Base-by-base conservation (phyloP, 345 rosid species). In the Microthlaspi erraticum region DNA sequence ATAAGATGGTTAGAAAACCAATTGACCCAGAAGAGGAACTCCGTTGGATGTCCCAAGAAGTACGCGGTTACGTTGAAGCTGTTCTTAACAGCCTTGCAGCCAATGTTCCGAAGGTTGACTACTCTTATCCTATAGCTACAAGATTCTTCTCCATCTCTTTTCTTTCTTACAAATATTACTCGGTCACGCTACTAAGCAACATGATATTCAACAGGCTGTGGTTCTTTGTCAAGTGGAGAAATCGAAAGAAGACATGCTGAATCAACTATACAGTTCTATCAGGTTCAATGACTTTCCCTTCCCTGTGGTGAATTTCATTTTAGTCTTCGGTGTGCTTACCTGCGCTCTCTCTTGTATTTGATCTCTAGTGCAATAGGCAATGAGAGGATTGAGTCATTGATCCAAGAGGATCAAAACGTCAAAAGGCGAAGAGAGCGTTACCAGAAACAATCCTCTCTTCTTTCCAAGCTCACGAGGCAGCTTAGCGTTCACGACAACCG, bases 151-250 rank as follows among this genome's bases (percentile, higher is more conserved):
- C 29, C 16, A 10, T 68, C 36, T 60, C 39, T 50, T 29, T 59
- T 61, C 59, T 16, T 60, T 1, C n/a, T 10, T 32, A 56, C 51
- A 13, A 10, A 34, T 61, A 18, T 53, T 51, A 13, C 17, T 77
- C 5, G 20, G 32, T 7, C 44, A 10, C 65, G 60, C 33, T 74
- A 54, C 55, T 59, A 48, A 46, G 44, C 71, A 42, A 52, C 73
- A 63, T 18, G 67, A 72, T n/a, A 46, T 60, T 63, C 69, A 70
- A 77, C 96, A 95, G 99, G 98, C 98, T 8, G 87, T 95, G 41
- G 98, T 95, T 81, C 98, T 95, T 69, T 95, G 99, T 80, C 99
- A 95, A 87, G 99, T 95, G 36, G 99, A 95, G 80, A 95, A 95
- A 78, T 83, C 99, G 17, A 92, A 87, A 80, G 99, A 95, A 84